Evolutionary conservation across 768 basidiomycete genomes (phyloP).

Genomic region (Mycena leptocephala): DNA sequence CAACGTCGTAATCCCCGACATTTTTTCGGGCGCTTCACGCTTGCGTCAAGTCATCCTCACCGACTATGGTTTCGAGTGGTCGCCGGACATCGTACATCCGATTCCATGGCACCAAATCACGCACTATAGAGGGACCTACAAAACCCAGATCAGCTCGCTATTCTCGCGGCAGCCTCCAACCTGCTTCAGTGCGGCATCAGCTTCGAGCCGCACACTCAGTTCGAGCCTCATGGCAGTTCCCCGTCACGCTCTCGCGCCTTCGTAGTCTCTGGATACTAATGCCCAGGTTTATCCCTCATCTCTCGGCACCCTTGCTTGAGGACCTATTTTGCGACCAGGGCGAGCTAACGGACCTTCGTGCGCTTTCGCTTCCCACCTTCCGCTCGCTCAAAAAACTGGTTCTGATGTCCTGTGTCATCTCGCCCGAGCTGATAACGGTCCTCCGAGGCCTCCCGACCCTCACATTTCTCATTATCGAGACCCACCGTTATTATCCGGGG

Average conservation of each 20-base stretch:
- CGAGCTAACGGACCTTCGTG: not conserved
- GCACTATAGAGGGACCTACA: not conserved
- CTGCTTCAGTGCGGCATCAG: not conserved
- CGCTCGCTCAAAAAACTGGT: not conserved
- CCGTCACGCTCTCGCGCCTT: too few species aligned
- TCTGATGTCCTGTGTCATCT: not conserved
- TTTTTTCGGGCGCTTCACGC: not conserved
- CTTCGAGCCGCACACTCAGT: not conserved
- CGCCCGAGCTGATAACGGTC: not conserved
- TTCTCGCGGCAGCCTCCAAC: not conserved
- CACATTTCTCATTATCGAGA: not conserved
- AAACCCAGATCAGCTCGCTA: not conserved
- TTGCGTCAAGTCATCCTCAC: not conserved
- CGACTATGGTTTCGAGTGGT: not conserved
- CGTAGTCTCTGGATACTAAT: not conserved
- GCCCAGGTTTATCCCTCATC: not conserved
- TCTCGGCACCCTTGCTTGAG: not conserved
- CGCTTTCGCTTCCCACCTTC: too few species aligned
- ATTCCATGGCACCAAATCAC: not conserved
- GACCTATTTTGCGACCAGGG: not conserved
- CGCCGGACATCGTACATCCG: too few species aligned
- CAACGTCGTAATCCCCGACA: not conserved
- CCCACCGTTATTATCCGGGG: not conserved
- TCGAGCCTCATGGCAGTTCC: too few species aligned
- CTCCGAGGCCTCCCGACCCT: not conserved